These are phyloP conservation scores for Alternaria triticina DNA, from an alignment of 2,329 filamentous ascomycete species.

Conservation along the genomic window DNA sequence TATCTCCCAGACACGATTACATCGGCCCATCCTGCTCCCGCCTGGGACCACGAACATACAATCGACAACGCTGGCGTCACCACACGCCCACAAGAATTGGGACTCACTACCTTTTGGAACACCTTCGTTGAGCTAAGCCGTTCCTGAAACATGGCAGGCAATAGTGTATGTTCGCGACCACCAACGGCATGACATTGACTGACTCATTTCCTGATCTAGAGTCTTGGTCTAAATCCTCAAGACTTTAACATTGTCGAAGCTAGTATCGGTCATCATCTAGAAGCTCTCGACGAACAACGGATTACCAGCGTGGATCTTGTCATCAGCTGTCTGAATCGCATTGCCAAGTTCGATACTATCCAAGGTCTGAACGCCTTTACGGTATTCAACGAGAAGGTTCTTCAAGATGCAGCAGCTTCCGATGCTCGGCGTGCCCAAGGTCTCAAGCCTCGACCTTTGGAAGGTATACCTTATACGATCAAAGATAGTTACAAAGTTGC, in stretches of 20 bases:
- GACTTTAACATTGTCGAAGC: conserved; percentile 54
- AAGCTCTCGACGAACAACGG: conserved; percentile 50
- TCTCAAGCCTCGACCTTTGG: conserved; percentile 49
- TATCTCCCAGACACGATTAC: conserved; percentile 1
- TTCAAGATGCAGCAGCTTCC: conserved; percentile 57
- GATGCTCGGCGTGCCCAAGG: conserved; percentile 54
- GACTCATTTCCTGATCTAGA: neutral
- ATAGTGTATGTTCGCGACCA: neutral
- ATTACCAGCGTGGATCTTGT: conserved; percentile 56
- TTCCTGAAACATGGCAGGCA: neutral
- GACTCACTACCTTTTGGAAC: neutral
- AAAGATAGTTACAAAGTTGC: conserved; percentile 65
- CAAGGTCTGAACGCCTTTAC: conserved; percentile 57
- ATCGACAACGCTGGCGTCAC: neutral
- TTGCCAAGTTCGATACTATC: conserved; percentile 55
- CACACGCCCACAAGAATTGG: neutral
- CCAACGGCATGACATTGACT: neutral
- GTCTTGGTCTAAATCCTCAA: neutral
- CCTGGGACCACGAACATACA: neutral
- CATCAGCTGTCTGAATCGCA: conserved; percentile 56
- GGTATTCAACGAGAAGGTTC: conserved; percentile 54
- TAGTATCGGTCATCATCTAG: conserved; percentile 53
- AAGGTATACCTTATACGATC: conserved; percentile 64
- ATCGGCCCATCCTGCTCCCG: neutral
- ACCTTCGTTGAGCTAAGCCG: neutral